Evolutionary conservation across 2,329 filamentous ascomycete species (phyloP).

Genomic region (Fusarium robinianum): DNA sequence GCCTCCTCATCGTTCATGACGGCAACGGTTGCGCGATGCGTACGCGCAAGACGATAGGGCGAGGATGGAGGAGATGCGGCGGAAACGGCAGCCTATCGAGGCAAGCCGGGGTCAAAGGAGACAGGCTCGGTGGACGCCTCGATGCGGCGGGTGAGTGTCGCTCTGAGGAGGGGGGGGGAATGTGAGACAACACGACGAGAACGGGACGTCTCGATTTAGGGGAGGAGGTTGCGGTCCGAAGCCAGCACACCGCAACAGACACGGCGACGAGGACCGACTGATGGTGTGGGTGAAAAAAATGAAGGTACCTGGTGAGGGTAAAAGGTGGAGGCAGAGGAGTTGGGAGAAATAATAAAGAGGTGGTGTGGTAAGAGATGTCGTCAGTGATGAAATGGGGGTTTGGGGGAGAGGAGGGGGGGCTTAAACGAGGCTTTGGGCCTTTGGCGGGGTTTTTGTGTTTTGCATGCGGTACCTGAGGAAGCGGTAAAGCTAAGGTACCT

Average conservation of each 20-base stretch:
- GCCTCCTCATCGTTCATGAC: constrained; percentile 68
- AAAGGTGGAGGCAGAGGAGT: constrained; percentile 19
- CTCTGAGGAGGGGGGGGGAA: constrained; percentile 5
- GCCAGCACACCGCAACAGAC: no score
- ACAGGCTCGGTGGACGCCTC: constrained; percentile 18
- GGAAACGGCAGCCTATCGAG: constrained; percentile 20
- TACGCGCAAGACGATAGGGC: constrained; percentile 43
- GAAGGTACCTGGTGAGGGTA: no score
- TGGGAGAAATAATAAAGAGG: constrained; percentile 27
- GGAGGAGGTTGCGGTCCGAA: no score
- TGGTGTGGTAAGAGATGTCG: constrained; percentile 43
- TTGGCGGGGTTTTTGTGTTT: constrained; percentile 40
- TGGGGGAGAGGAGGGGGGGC: constrained; percentile 16
- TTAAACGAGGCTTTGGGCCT: constrained; percentile 26
- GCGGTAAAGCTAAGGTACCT: constrained; percentile 29
- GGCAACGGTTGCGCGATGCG: constrained; percentile 48
- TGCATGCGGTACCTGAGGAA: constrained; percentile 29
- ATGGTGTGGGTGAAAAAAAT: no score
- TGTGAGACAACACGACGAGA: no score
- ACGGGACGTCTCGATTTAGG: not conserved
- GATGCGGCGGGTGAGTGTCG: constrained; percentile 19
- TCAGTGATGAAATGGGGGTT: constrained; percentile 42
- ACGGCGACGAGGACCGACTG: no score
- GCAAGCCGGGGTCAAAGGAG: constrained; percentile 19
- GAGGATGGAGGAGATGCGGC: constrained; percentile 7